A percentile compares a stretch with the other conserved stretches of the same genome.
Conservation (phyloP, 441 rosid species). For the Euphorbia celastroides region DNA sequence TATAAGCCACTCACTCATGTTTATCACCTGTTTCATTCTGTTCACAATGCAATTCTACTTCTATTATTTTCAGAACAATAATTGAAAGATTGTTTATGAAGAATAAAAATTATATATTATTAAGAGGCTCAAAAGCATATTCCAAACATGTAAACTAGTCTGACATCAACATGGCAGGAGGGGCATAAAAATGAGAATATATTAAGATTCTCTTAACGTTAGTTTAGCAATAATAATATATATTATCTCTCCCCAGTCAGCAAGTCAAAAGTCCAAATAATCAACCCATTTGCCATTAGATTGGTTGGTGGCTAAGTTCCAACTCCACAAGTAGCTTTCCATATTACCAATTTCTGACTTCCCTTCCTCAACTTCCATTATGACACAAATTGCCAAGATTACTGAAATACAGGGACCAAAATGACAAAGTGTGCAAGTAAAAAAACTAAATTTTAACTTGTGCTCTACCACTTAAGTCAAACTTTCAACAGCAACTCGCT, state of each 20-base stretch:
- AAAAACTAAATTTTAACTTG: not conserved
- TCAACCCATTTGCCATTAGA: not conserved
- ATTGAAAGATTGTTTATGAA: not conserved
- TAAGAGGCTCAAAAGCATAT: slow-evolving; percentile 20
- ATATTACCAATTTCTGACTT: too few species aligned
- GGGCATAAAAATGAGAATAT: not conserved
- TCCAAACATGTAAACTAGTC: slow-evolving; percentile 3
- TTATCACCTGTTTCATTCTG: not conserved
- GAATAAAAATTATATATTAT: not conserved
- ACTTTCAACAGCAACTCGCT: not conserved
- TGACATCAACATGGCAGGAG: slow-evolving; percentile 3
- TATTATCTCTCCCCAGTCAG: not conserved
- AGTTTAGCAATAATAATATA: slow-evolving; percentile 12
- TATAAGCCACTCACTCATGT: not conserved
- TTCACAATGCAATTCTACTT: not conserved
- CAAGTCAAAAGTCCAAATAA: not conserved
- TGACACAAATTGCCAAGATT: too few species aligned
- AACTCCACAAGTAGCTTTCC: too few species aligned
- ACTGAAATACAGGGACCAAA: not conserved
- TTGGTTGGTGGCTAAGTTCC: not conserved
- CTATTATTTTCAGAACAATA: not conserved
- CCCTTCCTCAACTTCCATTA: not conserved
- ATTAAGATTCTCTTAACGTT: slow-evolving; percentile 8
- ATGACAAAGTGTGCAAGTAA: not conserved
- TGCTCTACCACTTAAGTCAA: not conserved